Base-by-base conservation (phyloP, 2,329 filamentous ascomycete genomes). In the Paraphaeosphaeria sporulosa region DNA sequence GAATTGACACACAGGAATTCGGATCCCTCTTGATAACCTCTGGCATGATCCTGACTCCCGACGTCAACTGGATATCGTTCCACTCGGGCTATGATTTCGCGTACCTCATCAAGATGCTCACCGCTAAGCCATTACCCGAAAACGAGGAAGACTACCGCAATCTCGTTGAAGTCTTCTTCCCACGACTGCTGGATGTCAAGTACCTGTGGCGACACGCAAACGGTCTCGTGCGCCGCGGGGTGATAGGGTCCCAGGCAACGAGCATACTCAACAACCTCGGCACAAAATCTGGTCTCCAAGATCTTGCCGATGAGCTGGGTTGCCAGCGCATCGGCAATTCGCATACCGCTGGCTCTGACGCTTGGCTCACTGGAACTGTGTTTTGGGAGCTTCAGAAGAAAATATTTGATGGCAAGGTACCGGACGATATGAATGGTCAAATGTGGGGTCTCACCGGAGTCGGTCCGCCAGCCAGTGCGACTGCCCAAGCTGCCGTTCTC, bases 21-120 rank as follows among this genome's bases (percentile, higher is more conserved):
- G 95, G 94, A 4, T 88, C 94, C 1, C 84, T 97, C 30, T 85
- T 99, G 63, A 96, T 96, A 58, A 94, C 92, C 51, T 98, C 95
- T 1, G 95, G 95, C 9, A 85, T 99, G 48, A 93, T 96, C 13
- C 90, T 95, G 71, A 88, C 92, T 65, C 89, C 95, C 42, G 89
- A 96, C 59, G 91, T 97, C 57, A 90, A 93, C 76, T 99, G 95
- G 95, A 92, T 99, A 65, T 96, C 93, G 4, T 98, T 98, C 80
- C 95, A 99, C 78, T 95, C 93, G 30, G 95, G 94, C 62, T 99
- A 99, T 79, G 95, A 99, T 81, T 98, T 99, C 79, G 95, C 94
- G 51, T 98, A 98, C 74, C 84, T 99, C 49, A 94, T 96, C 73
- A 99, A 99, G 81, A 89, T 97, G 59, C 89, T 99, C 76, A 90